Conservation (phyloP, 306 rosid genomes). For the Prunus mongolica region DNA sequence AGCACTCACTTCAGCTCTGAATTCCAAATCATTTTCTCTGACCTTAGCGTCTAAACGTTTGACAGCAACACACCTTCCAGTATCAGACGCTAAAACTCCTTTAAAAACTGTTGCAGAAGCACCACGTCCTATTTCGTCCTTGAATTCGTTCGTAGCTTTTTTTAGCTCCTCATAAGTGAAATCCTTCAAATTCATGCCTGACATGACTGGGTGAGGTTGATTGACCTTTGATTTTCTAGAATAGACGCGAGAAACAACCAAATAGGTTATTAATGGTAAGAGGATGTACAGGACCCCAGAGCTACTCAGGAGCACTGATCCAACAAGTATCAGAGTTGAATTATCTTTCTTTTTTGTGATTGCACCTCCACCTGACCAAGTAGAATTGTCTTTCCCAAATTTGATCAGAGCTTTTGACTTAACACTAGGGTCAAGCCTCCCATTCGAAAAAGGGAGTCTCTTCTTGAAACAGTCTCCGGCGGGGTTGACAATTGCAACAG, state of each 20-base stretch:
- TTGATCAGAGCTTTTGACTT: slow-evolving; percentile 2
- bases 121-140: slow-evolving; percentile 21
- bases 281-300: not conserved
- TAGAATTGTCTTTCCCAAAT: slow-evolving; percentile 1
- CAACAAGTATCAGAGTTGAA: slow-evolving; percentile 12
- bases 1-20: slow-evolving; percentile 29
- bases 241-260: not conserved
- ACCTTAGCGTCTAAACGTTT: slow-evolving; percentile 31
- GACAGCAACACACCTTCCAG: slow-evolving; percentile 27
- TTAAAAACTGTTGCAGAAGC: slow-evolving; percentile 25
- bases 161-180: slow-evolving; percentile 11
- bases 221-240: not conserved
- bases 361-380: not conserved
- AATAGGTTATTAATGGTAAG: not conserved
- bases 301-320: not conserved
- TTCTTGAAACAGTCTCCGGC: too few relatives aligned
- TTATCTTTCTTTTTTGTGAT: not conserved
- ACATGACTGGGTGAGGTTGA: not conserved
- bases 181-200: slow-evolving; percentile 9
- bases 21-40: slow-evolving; percentile 37
- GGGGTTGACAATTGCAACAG: too few relatives aligned
- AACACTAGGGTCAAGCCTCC: too few relatives aligned
- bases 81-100: slow-evolving; percentile 14
- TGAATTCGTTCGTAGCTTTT: slow-evolving; percentile 23
- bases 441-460: too few relatives aligned